Evolutionary conservation across 306 rosid genomes (phyloP).

Genomic region (Arachis hypogaea): DNA sequence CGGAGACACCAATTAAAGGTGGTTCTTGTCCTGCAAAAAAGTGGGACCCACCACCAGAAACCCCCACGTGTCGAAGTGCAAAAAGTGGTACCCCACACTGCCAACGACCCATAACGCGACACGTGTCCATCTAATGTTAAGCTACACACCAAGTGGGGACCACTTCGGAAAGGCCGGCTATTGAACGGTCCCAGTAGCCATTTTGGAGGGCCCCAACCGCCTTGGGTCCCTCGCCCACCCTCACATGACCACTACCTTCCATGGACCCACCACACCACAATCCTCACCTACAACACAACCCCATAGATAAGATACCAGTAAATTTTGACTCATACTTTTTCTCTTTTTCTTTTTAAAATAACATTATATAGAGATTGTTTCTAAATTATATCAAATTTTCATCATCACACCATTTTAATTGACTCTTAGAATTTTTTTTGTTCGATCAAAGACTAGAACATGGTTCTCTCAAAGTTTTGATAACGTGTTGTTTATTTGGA

Average conservation of each 20-base stretch:
- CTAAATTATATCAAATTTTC: too few relatives aligned
- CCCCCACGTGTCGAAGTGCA: conserved; percentile 38
- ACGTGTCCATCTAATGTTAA: conserved; percentile 3
- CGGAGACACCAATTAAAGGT: conserved; percentile 19
- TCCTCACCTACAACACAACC: conserved; percentile 25
- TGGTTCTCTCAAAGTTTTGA: too few relatives aligned
- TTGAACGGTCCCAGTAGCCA: conserved; percentile 39
- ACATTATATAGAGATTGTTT: too few relatives aligned
- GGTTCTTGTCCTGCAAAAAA: not conserved
- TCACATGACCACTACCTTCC: conserved; percentile 36
- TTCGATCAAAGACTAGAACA: too few relatives aligned
- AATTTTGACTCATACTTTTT: too few relatives aligned
- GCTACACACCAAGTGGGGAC: conserved; percentile 21
- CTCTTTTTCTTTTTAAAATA: too few relatives aligned
- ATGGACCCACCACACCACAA: conserved; percentile 34
- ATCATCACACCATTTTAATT: too few relatives aligned
- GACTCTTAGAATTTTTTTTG: too few relatives aligned
- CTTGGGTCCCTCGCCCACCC: conserved; percentile 40
- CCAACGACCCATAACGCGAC: not conserved
- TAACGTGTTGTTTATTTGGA: too few relatives aligned
- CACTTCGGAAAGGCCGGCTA: conserved; percentile 36
- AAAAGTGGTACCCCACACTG: conserved; percentile 42
- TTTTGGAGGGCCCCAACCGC: not conserved
- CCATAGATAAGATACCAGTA: too few relatives aligned
- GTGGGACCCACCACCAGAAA: not conserved